Evolutionary conservation across 169 alveolate genomes (phyloP).

Genomic region (Plasmodium relictum): DNA sequence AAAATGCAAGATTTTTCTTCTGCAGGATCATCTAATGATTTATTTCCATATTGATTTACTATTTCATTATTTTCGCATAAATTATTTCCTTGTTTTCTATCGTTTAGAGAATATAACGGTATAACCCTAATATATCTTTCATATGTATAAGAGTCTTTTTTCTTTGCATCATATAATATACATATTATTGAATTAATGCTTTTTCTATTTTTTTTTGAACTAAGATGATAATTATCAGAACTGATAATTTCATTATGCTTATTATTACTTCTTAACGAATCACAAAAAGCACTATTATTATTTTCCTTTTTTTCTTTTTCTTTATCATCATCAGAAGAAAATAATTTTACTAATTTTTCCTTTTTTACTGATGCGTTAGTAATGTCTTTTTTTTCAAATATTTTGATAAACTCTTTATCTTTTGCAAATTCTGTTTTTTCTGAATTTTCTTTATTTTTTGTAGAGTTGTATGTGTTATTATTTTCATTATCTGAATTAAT

Average conservation of each 20-base stretch:
- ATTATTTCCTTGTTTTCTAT: not conserved
- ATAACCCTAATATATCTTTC: constrained; percentile 57
- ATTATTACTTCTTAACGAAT: not conserved
- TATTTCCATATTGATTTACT: not conserved
- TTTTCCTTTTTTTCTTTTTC: not conserved
- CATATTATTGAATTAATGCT: constrained; percentile 40
- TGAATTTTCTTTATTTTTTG: not conserved
- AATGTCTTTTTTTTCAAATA: not conserved
- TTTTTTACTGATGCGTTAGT: not conserved
- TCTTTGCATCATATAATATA: constrained; percentile 63
- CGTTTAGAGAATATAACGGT: constrained; percentile 13
- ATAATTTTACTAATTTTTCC: not conserved
- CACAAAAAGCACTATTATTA: not conserved
- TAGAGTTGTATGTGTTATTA: not conserved
- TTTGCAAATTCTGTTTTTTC: not conserved
- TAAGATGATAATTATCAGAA: not conserved
- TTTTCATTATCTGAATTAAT: not conserved
- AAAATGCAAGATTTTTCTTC: not conserved
- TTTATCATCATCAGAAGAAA: not conserved
- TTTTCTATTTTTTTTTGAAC: constrained; percentile 13
- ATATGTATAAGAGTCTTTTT: constrained; percentile 24
- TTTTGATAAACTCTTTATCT: too few species aligned
- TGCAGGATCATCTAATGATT: not conserved
- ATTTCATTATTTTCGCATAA: not conserved
- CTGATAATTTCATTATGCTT: not conserved